Conservation (phyloP, 176 grass and related monocot species). For the Aechmea fasciata region DNA sequence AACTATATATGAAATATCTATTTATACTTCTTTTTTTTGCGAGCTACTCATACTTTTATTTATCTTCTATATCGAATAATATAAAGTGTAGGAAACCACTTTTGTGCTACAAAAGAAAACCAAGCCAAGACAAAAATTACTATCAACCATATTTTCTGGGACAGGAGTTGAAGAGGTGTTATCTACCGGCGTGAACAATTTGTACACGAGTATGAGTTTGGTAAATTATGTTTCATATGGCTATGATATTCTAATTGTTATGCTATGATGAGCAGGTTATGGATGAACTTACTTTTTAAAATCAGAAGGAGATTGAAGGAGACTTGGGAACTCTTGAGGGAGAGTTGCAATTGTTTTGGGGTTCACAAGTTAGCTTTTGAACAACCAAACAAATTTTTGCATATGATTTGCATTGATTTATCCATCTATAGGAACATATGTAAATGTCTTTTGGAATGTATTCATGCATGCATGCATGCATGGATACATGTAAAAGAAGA, state of each 20-base stretch:
- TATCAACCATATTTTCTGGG: slow-evolving; percentile 63
- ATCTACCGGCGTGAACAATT: slow-evolving; percentile 13
- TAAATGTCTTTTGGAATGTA: neutral
- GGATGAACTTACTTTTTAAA: slow-evolving; percentile 47
- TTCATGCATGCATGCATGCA: no score
- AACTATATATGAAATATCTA: no score
- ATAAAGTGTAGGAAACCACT: slow-evolving; percentile 95
- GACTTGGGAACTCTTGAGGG: slow-evolving; percentile 46
- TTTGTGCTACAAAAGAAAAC: slow-evolving; percentile 83
- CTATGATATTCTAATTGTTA: neutral
- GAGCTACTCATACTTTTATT: slow-evolving; percentile 17
- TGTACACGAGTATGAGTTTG: neutral
- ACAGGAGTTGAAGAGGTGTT: slow-evolving; percentile 45
- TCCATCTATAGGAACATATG: neutral
- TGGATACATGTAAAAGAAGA: no score
- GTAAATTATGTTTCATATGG: neutral
- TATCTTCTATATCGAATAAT: slow-evolving; percentile 36
- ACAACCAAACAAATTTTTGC: neutral
- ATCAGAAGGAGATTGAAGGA: slow-evolving; percentile 19
- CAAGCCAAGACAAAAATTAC: slow-evolving; percentile 64
- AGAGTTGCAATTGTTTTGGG: slow-evolving; percentile 88
- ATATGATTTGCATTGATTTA: neutral
- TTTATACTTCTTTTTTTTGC: neutral
- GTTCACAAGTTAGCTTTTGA: slow-evolving; percentile 51
- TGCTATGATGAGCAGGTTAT: slow-evolving; percentile 38